phyloP scores from a whole-genome alignment of 495 filamentous ascomycete genomes.

The Melanomma pulvis-pyrius region DNA sequence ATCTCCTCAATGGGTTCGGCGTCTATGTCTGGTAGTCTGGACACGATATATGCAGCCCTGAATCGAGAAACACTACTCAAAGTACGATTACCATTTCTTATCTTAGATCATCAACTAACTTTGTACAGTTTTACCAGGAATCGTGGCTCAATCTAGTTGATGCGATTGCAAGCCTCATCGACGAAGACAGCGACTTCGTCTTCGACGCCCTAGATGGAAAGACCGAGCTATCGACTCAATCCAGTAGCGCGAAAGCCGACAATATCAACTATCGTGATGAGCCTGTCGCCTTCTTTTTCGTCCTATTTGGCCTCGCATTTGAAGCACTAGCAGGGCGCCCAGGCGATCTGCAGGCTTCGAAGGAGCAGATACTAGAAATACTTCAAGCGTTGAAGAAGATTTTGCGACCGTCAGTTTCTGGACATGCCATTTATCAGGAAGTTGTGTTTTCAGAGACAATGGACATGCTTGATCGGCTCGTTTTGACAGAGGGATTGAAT shows the following conservation, averaged over 20 bases:
- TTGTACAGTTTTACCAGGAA: constrained; percentile 85
- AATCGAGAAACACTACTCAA: constrained; percentile 90
- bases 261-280: constrained; percentile 97
- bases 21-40: constrained; percentile 74
- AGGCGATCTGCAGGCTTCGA: constrained; percentile 68
- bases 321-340: constrained; percentile 87
- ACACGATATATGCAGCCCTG: constrained; percentile 88
- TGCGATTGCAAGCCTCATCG: constrained; percentile 95
- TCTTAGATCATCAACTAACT: background rate
- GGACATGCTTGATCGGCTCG: constrained; percentile 91
- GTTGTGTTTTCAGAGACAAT: constrained; percentile 96
- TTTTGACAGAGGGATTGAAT: constrained; percentile 82
- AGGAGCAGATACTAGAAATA: constrained; percentile 85
- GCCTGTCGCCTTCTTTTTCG: constrained; percentile 98
- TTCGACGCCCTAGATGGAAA: constrained; percentile 96
- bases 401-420: constrained; percentile 88
- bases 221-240: constrained; percentile 50
- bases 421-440: constrained; percentile 93
- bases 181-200: constrained; percentile 95
- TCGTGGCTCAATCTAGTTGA: constrained; percentile 96
- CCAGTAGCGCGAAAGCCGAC: constrained; percentile 49
- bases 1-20: constrained; percentile 84
- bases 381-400: constrained; percentile 94
- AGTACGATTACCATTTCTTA: constrained; percentile 45
- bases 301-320: constrained; percentile 93